Evolutionary conservation across 306 rosid genomes (phyloP), one percentile per base, ranked within the genome.

Genomic region (Ochetophila trinervis): DNA sequence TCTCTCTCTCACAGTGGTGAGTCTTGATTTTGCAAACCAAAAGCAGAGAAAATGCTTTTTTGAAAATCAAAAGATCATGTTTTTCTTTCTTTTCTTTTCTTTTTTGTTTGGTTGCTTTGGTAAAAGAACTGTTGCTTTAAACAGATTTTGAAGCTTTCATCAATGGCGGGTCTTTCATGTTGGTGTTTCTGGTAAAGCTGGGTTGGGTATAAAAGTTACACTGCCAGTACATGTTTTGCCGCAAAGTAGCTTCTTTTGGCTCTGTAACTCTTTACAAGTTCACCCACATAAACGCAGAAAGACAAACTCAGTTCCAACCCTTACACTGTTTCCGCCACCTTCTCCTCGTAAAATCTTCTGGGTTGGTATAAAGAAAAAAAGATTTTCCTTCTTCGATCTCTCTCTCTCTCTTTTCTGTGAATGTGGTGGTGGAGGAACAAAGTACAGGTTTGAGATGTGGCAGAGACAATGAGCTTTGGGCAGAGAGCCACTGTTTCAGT

Each of bases 391-490:
- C 21, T 42, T 45, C n/a, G 76, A 72, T 57, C 36, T 44, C 21
- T 22, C 17, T 23, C 32, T 65, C 69, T 51, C 30, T 51, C 50
- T 14, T 14, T 12, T 51, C 59, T 51, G 5, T 61, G 49, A 5
- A 58, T 35, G 65, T 44, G 64, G 65, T 44, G 64, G 68, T 58
- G 75, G 64, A 24, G 65, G 65, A 66, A 54, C 57, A 64, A 59
- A 69, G 60, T 36, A 60, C 62, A 59, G 68, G 73, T 37, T 79
- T 73, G 78, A 74, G 78, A 60, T 45, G 75, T 57, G 66, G 71
- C 70, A 78, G 76, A 62, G 80, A 77, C 84, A 74, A 68, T 16
- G n/a, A 18, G 76, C 85, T 57, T 86, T 65, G 95, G 84, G 79
- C 83, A 82, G 93, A 72, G 93, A 67, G 87, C 87, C 62, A 67